These are phyloP conservation scores for Darksidea phi DNA, from an alignment of 495 filamentous ascomycete genomes.

Conservation along the genomic window DNA sequence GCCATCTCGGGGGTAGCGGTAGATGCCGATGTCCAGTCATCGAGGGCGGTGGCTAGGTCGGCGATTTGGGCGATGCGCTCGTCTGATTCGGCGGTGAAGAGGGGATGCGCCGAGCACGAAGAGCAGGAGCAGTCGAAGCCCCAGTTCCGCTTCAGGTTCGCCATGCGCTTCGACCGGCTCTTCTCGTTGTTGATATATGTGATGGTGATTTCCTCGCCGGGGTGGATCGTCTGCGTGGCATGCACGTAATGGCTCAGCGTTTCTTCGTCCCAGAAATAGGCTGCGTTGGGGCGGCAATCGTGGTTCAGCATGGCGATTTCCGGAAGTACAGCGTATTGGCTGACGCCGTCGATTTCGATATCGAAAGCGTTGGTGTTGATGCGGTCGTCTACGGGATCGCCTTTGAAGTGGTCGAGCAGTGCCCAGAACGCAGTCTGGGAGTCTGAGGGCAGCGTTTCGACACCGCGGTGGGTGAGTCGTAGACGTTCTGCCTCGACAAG, in stretches of 20 bases:
- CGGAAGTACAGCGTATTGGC: conserved; percentile 22
- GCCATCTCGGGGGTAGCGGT: conserved; percentile 32
- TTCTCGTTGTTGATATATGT: conserved; percentile 31
- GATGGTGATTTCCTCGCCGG: conserved; percentile 32
- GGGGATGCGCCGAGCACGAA: conserved; percentile 11
- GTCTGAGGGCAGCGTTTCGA: conserved; percentile 11
- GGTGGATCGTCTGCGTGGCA: conserved; percentile 26
- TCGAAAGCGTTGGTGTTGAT: conserved; percentile 36
- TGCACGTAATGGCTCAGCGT: conserved; percentile 28
- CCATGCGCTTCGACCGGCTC: conserved; percentile 6
- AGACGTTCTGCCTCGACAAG: conserved; percentile 18
- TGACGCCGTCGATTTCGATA: conserved; percentile 16
- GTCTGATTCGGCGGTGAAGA: conserved; percentile 13
- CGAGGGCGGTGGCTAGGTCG: neutral
- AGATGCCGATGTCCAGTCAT: conserved; percentile 16
- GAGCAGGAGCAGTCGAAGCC: conserved; percentile 24
- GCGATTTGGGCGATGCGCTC: conserved; percentile 15
- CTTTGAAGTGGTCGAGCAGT: conserved; percentile 27
- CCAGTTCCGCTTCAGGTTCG: conserved; percentile 22
- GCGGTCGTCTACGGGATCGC: conserved; percentile 28
- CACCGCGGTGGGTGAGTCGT: conserved; percentile 10
- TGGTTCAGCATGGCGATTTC: conserved; percentile 32
- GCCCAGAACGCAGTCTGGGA: conserved; percentile 22
- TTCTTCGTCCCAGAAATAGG: conserved; percentile 31
- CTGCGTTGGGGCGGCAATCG: conserved; percentile 33